Evolutionary conservation across 2,329 filamentous ascomycete species (phyloP).

Genomic region (Aspergillus ustus): DNA sequence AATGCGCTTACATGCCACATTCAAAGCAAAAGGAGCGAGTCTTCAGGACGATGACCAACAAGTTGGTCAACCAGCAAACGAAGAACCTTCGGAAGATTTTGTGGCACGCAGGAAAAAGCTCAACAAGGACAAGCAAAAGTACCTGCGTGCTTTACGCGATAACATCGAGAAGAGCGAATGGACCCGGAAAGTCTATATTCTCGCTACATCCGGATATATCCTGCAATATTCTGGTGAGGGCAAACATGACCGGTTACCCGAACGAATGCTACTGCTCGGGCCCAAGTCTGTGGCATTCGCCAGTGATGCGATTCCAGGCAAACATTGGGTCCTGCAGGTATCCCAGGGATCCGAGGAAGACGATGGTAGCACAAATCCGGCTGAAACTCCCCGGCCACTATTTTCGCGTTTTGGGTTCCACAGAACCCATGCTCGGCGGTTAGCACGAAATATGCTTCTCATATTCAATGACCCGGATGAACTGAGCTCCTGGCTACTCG

Average conservation of each 20-base stretch:
- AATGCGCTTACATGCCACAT: conserved; percentile 57
- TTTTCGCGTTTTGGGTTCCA: conserved; percentile 48
- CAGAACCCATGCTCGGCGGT: conserved; percentile 37
- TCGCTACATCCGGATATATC: conserved; percentile 50
- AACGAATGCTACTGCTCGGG: conserved; percentile 52
- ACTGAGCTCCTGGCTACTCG: conserved; percentile 51
- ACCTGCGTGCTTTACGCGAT: conserved; percentile 42
- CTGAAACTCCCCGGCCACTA: conserved; percentile 40
- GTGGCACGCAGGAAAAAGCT: conserved; percentile 38
- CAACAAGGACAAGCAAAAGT: conserved; percentile 38
- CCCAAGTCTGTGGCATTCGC: conserved; percentile 54
- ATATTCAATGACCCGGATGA: conserved; percentile 50
- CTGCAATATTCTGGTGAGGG: conserved; percentile 52
- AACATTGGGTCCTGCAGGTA: conserved; percentile 54
- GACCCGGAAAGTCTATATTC: conserved; percentile 51
- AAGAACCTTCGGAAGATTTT: conserved; percentile 27
- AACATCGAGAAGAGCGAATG: conserved; percentile 47
- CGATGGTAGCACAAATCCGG: conserved; percentile 26
- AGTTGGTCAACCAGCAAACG: conserved; percentile 21
- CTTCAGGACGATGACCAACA: conserved; percentile 20
- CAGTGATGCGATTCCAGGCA: conserved; percentile 55
- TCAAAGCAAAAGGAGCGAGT: conserved; percentile 24
- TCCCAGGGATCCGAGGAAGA: conserved; percentile 42
- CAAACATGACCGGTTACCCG: conserved; percentile 50
- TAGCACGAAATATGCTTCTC: conserved; percentile 48